Evolutionary conservation across 768 basidiomycete species (phyloP), one percentile per base, ranked within the genome.

Genomic region (Kwoniella dendrophila): DNA sequence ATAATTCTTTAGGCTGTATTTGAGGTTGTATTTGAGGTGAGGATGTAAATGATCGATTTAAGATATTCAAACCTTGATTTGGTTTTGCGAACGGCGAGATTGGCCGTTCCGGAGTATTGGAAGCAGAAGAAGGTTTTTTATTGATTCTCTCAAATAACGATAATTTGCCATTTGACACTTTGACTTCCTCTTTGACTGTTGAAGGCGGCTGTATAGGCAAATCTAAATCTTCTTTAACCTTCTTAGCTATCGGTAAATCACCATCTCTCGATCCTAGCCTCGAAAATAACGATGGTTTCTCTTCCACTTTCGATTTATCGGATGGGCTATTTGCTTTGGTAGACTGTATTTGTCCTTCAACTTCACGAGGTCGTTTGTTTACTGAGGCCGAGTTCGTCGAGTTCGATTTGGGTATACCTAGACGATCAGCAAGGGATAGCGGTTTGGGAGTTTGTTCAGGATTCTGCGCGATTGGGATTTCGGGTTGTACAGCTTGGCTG

Each of bases 71-170:
- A 14, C 59, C 48, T 36, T 26, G 30, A 5, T 33, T 33, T 33
- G 16, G 43, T 7, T 3, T 32, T 18, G 43, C 12, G n/a, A 10
- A 20, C 3, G n/a, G 6, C 11, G 43, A 44, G 12, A 22, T 44
- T 44, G 16, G 24, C 11, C 3, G 26, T 30, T 29, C 26, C 26
- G 47, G 11, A 27, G 47, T 8, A 18, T 18, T 18, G 18, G 48
- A 22, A 14, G 10, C 26, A 16, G 56, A 57, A 45, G 27, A 24
- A 30, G 56, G 10, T 45, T 26, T 24, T n/a, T 26, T 45, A 29
- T 60, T 60, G 32, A 60, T 40, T 16, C 59, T n/a, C n/a, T 60
- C 59, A 20, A 43, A 12, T 4, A 60, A 33, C 0, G 59, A 60
- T 14, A 60, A 18, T 34, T 30, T 52, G 14, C 45, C 47, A 34